These are phyloP conservation scores for Wallacemonas sp. DNA, from an alignment of 208 protist genomes.

Conservation along the genomic window DNA sequence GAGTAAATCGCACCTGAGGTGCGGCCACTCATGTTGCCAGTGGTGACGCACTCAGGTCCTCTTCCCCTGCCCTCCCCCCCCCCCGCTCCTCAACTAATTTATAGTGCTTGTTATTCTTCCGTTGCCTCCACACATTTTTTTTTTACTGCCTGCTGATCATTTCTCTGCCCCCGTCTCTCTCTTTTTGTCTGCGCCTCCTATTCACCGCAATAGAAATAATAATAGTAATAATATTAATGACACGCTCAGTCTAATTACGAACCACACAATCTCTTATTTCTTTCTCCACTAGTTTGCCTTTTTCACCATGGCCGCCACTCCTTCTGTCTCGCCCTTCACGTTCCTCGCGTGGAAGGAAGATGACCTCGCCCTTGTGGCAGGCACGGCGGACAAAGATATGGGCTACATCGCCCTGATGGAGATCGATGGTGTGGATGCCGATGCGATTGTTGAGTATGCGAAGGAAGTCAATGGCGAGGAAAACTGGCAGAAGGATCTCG, in stretches of 20 bases:
- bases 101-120: too few relatives aligned
- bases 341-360: slow-evolving; percentile 44
- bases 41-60: too few relatives aligned
- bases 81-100: too few relatives aligned
- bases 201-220: too few relatives aligned
- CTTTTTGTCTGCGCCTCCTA: too few relatives aligned
- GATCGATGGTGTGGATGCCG: slow-evolving; percentile 27
- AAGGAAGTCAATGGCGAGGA: slow-evolving; percentile 21
- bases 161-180: too few relatives aligned
- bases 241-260: neutral
- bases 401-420: slow-evolving; percentile 28
- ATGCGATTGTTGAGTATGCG: slow-evolving; percentile 21
- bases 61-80: too few relatives aligned
- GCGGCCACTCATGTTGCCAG: too few relatives aligned
- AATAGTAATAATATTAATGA: too few relatives aligned
- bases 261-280: neutral
- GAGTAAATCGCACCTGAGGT: too few relatives aligned
- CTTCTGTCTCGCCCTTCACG: slow-evolving; percentile 26
- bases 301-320: neutral
- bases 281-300: neutral
- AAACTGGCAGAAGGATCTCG: slow-evolving; percentile 22
- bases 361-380: slow-evolving; percentile 22
- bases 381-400: slow-evolving; percentile 12
- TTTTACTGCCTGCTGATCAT: too few relatives aligned
- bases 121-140: too few relatives aligned